phyloP scores from a whole-genome alignment of 2,329 filamentous ascomycete genomes.

The Paecilomyces formosus region DNA sequence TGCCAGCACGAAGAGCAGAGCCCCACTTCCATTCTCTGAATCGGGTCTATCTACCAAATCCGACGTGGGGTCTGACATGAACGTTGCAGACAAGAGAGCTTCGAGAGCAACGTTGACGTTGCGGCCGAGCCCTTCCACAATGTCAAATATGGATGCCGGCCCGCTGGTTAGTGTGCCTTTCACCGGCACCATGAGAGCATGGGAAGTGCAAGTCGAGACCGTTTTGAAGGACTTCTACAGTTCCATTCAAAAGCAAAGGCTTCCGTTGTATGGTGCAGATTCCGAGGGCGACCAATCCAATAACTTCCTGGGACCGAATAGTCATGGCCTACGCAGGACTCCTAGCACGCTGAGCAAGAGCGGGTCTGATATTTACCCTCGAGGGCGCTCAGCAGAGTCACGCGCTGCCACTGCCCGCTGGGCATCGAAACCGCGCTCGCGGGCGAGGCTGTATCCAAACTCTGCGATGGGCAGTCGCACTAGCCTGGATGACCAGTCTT shows the following conservation, averaged over 20 bases:
- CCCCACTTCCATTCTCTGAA: slow-evolving; percentile 24
- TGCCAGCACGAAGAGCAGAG: slow-evolving; percentile 9
- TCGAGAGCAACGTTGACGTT: background rate
- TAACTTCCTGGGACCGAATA: slow-evolving; percentile 2
- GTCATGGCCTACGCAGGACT: slow-evolving; percentile 66
- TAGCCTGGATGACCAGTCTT: slow-evolving; percentile 84
- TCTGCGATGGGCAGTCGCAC: slow-evolving; percentile 84
- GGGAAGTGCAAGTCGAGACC: slow-evolving; percentile 84
- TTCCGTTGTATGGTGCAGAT: slow-evolving; percentile 74
- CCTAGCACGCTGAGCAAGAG: slow-evolving; percentile 91
- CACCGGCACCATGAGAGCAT: slow-evolving; percentile 65
- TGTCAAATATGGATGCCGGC: slow-evolving; percentile 41
- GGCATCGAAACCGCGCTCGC: slow-evolving; percentile 77
- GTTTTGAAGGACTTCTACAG: slow-evolving; percentile 87
- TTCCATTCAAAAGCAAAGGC: slow-evolving; percentile 77
- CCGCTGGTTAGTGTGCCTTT: slow-evolving; percentile 73
- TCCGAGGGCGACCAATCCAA: slow-evolving; percentile 29
- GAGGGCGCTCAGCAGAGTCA: slow-evolving; percentile 64
- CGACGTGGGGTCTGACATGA: slow-evolving; percentile 2
- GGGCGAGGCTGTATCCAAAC: slow-evolving; percentile 65
- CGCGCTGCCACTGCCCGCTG: slow-evolving; percentile 61
- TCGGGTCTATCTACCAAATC: slow-evolving; percentile 10
- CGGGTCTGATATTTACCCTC: slow-evolving; percentile 67
- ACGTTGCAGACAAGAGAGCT: background rate
- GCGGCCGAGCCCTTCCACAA: slow-evolving; percentile 13